These are phyloP conservation scores for Pseudocercospora eumusae DNA, from an alignment of 2,329 filamentous ascomycete genomes.

Conservation along the genomic window DNA sequence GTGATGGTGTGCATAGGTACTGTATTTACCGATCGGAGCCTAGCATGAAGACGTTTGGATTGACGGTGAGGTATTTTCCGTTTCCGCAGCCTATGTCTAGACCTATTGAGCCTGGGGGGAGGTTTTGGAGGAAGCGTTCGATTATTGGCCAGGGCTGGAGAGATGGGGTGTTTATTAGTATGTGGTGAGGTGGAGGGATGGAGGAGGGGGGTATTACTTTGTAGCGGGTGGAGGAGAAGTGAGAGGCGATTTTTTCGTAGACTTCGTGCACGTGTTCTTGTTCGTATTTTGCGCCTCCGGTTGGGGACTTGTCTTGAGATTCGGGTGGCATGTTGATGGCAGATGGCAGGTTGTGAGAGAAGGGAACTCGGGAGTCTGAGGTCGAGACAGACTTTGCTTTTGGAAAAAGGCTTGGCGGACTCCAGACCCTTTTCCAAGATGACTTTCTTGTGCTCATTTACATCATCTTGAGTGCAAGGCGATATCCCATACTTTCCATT, in stretches of 20 bases:
- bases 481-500: no score
- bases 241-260: slow-evolving; percentile 82
- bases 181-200: background rate
- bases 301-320: background rate
- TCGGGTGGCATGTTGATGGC: background rate
- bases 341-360: background rate
- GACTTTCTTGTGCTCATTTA: background rate
- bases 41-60: slow-evolving; percentile 73
- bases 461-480: background rate
- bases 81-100: slow-evolving; percentile 95
- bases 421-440: background rate
- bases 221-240: slow-evolving; percentile 78
- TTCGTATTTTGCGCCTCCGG: slow-evolving; percentile 66
- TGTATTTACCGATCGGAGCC: slow-evolving; percentile 76
- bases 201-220: slow-evolving; percentile 51
- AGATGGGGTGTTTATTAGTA: background rate
- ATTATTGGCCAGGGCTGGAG: slow-evolving; percentile 89
- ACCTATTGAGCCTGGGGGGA: slow-evolving; percentile 71
- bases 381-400: background rate
- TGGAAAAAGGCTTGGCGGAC: background rate
- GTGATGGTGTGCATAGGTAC: background rate
- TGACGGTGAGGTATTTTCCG: slow-evolving; percentile 88
- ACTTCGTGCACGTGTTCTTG: slow-evolving; percentile 84
- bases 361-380: background rate
- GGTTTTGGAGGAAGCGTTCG: slow-evolving; percentile 69